Percentiles rank a stretch among this genome's conserved stretches.
phyloP scores from a whole-genome alignment of 768 basidiomycete genomes.

The Russula emetica region DNA sequence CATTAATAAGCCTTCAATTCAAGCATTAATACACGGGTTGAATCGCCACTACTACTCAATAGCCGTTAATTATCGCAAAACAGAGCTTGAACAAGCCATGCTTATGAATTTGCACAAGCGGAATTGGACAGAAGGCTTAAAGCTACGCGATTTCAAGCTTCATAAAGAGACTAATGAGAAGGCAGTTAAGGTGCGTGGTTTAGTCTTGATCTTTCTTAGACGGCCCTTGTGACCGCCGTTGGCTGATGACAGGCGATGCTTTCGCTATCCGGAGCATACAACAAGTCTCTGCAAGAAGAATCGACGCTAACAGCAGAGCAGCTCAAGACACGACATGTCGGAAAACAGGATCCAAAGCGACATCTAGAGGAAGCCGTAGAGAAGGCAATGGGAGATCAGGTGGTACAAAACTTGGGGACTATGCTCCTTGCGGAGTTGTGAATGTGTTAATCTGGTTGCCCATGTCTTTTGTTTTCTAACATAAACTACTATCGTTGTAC shows the following conservation, averaged over 20 bases:
- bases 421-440: conserved; percentile 92
- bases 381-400: conserved; percentile 96
- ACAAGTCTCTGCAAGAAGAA: conserved; percentile 97
- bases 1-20: conserved; percentile 98
- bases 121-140: conserved; percentile 98
- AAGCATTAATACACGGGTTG: conserved; percentile 94
- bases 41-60: conserved; percentile 99
- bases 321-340: conserved; percentile 94
- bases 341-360: conserved; percentile 96
- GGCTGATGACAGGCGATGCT: conserved; percentile 73
- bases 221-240: neutral
- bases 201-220: neutral
- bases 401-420: conserved; percentile 91
- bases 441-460: conserved; percentile 22
- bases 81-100: conserved; percentile 97
- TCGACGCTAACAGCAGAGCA: conserved; percentile 91
- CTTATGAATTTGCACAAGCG: conserved; percentile 98
- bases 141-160: conserved; percentile 81
- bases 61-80: conserved; percentile 96
- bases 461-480: conserved; percentile 2
- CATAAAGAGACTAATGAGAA: conserved; percentile 89
- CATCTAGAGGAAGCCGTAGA: conserved; percentile 97
- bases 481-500: conserved; percentile 6
- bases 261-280: conserved; percentile 86
- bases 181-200: conserved; percentile 77